Evolutionary conservation across 495 filamentous ascomycete genomes (phyloP).

Genomic region (Tricharina praecox): DNA sequence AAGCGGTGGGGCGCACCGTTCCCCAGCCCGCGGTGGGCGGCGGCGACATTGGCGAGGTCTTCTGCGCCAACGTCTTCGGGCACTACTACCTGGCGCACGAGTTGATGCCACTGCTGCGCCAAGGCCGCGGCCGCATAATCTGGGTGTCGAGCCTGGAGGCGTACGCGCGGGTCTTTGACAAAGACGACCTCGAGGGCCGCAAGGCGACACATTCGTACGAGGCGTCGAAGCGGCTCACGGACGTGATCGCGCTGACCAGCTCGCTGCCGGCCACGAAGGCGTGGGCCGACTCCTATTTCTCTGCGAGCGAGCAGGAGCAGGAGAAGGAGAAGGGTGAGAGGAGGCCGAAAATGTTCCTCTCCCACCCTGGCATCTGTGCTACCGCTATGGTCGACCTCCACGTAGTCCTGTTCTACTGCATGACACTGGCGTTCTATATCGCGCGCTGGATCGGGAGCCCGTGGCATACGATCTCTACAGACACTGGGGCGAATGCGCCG

Average conservation of each 20-base stretch:
- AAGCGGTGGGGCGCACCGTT: slow-evolving; percentile 38
- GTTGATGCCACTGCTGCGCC: slow-evolving; percentile 51
- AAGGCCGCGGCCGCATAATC: slow-evolving; percentile 46
- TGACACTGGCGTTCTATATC: slow-evolving; percentile 49
- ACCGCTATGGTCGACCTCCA: slow-evolving; percentile 62
- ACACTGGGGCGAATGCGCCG: slow-evolving; percentile 58
- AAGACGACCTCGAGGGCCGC: slow-evolving; percentile 62
- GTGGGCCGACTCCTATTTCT: slow-evolving; percentile 34
- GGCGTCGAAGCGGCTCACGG: slow-evolving; percentile 66
- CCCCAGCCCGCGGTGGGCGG: slow-evolving; percentile 19
- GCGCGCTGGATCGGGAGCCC: slow-evolving; percentile 68
- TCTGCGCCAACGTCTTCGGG: slow-evolving; percentile 83
- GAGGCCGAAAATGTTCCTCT: slow-evolving; percentile 43
- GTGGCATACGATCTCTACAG: slow-evolving; percentile 62
- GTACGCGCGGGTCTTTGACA: slow-evolving; percentile 35
- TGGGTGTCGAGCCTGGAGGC: slow-evolving; percentile 75
- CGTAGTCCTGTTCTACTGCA: slow-evolving; percentile 44
- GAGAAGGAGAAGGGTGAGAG: slow-evolving; percentile 13
- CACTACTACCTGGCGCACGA: slow-evolving; percentile 82
- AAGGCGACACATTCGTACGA: slow-evolving; percentile 52
- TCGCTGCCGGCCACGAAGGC: slow-evolving; percentile 45
- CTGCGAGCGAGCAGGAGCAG: too few species aligned
- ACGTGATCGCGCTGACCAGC: slow-evolving; percentile 62
- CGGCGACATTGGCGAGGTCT: slow-evolving; percentile 49
- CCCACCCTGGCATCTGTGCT: slow-evolving; percentile 73